Evolutionary conservation across 768 basidiomycete species (phyloP), one percentile per base, ranked within the genome.

Genomic region (Leucocoprinus sp.): DNA sequence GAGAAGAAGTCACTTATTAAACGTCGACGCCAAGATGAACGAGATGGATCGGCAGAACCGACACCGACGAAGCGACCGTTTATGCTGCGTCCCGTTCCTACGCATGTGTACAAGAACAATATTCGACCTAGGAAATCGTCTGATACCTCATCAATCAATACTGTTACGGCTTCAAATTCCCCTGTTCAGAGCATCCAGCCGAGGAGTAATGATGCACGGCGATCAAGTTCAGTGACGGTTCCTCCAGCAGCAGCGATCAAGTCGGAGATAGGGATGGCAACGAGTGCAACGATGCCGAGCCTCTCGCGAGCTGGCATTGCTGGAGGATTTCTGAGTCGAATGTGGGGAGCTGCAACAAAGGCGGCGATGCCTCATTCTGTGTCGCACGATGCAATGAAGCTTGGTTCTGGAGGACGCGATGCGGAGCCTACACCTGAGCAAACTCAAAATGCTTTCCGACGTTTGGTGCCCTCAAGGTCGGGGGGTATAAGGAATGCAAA

Each of bases 261-360:
- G 12, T 56, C 48, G 21, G 50, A 49, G n/a, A 49, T 53, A 9
- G 55, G 55, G 11, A 54, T 66, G 24, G 49, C 60, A 5, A 52
- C 63, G 4, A 64, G 63, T 44, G 55, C 52, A n/a, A 63, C 63
- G 17, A 61, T 63, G 61, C 63, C 63, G 31, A 51, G 58, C 2
- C 55, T 64, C 42, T 52, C 55, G 8, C 60, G 39, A 58, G 60
- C 37, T 39, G 53, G 33, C 60, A 53, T 60, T 18, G 55, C 74
- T 19, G 70, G 69, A 8, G 69, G 74, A 18, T 82, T 86, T 58
- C 65, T 85, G 39, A 84, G 78, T 53, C 72, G 84, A 22, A 83
- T 86, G 80, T 84, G 83, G 79, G 84, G 74, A 27, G 78, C 75
- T 8, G 78, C 80, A 34, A 48, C 46, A 5, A 48, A 48, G 18